Base-by-base conservation (phyloP, 2,329 filamentous ascomycete genomes). In the Fulvia fulva region DNA sequence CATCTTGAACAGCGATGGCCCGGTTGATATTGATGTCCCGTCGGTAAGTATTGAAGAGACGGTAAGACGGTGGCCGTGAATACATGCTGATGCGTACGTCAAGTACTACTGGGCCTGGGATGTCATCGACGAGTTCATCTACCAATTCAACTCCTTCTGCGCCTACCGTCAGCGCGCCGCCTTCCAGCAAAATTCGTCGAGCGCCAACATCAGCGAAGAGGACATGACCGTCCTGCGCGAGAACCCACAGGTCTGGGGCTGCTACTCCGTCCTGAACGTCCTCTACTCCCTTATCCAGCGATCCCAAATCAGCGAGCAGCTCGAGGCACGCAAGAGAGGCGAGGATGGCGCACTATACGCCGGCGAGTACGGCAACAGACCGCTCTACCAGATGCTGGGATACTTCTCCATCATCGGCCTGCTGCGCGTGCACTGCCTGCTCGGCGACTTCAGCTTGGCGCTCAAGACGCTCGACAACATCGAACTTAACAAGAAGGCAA, bases 101-200 rank as follows among this genome's bases (percentile, higher is more conserved):
- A 50, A 97, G 91, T 95, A 96, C 80, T 97, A 93, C 81, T 99
- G 94, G 94, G 94, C 94, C 44, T 99, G 94, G 94, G 94, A 99
- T 76, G 93, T 97, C 68, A 97, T 99, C 78, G 94, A 99, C 77
- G 94, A 99, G 78, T 99, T 99, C 81, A 97, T 99, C 80, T 99
- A 99, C 82, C 94, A 99, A 77, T 99, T 99, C 83, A 97, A 99
- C 83, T 95, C 92, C 59, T 99, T 99, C 83, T 97, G 91, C 76
- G 91, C 91, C 63, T 97, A 97, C 84, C 87, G 94, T 73, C 91
- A 95, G 77, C 88, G 91, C 67, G 87, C 96, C 68, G 94, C 94
- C 64, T 86, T 91, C 68, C 85, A 81, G 81, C 68, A 68, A 51
- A 59, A 57, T 43, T 60, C 61, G 51, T 53, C 65, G 30, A 64